Percentiles rank a stretch among this genome's conserved stretches.
Evolutionary conservation across 805 yeast genomes (phyloP).

Genomic region (Saitoella complicata): DNA sequence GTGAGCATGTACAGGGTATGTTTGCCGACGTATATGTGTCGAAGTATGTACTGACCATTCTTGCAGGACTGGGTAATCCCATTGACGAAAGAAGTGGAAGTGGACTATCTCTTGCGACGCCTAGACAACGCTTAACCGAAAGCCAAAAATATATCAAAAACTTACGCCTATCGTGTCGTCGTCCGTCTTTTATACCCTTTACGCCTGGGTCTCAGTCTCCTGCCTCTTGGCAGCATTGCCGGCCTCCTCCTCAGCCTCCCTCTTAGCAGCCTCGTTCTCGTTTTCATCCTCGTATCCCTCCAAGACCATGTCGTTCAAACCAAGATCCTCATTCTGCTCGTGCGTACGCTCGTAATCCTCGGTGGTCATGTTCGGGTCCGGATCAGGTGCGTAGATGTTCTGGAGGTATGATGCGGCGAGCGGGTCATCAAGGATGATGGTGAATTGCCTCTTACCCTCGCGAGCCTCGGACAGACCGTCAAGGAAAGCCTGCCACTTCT

Average conservation of each 20-base stretch:
- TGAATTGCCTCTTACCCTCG: slow-evolving; percentile 67
- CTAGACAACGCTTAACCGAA: slow-evolving; percentile 28
- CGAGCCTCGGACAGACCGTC: slow-evolving; percentile 59
- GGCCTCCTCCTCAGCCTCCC: too few species aligned
- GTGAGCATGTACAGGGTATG: slow-evolving; percentile 46
- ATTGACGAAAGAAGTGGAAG: slow-evolving; percentile 85
- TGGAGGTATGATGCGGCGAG: slow-evolving; percentile 89
- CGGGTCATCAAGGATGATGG: slow-evolving; percentile 84
- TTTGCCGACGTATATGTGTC: neutral
- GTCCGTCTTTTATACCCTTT: too few species aligned
- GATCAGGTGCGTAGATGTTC: slow-evolving; percentile 97
- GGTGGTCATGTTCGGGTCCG: slow-evolving; percentile 85
- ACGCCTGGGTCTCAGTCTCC: too few species aligned
- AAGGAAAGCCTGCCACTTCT: slow-evolving; percentile 73
- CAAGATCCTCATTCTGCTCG: slow-evolving; percentile 74
- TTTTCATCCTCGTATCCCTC: slow-evolving; percentile 7
- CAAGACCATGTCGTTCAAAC: slow-evolving; percentile 35
- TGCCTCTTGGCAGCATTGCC: too few species aligned
- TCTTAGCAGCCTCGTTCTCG: too few species aligned
- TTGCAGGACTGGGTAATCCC: slow-evolving; percentile 72
- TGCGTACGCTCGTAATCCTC: slow-evolving; percentile 79
- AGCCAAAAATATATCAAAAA: too few species aligned
- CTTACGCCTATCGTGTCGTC: too few species aligned
- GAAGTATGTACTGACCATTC: neutral
- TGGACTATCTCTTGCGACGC: slow-evolving; percentile 75